Percentiles rank a stretch among this genome's conserved stretches.
These are phyloP conservation scores for Hypsizygus marmoreus DNA, from an alignment of 768 basidiomycete genomes.

Conservation along the genomic window DNA sequence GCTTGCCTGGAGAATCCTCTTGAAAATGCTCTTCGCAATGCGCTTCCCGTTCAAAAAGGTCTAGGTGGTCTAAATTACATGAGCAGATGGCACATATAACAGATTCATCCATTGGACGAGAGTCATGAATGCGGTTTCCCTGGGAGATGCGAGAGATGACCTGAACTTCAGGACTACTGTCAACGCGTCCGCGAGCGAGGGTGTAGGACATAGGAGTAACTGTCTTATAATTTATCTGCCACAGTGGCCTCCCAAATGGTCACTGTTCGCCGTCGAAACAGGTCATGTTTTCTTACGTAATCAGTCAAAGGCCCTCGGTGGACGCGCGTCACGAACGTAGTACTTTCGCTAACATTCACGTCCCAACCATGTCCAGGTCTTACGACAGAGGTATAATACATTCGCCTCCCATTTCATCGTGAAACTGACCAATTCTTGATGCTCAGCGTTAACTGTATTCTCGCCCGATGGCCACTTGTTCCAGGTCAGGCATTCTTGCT, in stretches of 20 bases:
- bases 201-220: slow-evolving; percentile 4
- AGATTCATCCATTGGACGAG: slow-evolving; percentile 11
- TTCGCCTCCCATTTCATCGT: neutral
- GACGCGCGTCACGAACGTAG: slow-evolving; percentile 54
- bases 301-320: slow-evolving; percentile 22
- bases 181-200: neutral
- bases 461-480: slow-evolving; percentile 99
- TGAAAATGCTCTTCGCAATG: slow-evolving; percentile 61
- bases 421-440: neutral
- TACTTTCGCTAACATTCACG: slow-evolving; percentile 14
- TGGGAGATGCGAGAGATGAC: neutral
- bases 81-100: slow-evolving; percentile 61
- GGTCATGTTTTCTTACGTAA: slow-evolving; percentile 18
- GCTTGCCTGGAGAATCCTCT: slow-evolving; percentile 13
- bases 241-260: too few relatives aligned
- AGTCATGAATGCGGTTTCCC: neutral
- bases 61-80: slow-evolving; percentile 38
- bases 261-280: neutral
- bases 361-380: slow-evolving; percentile 78
- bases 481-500: slow-evolving; percentile 60
- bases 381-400: slow-evolving; percentile 86
- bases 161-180: slow-evolving; percentile 9
- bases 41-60: slow-evolving; percentile 38
- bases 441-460: slow-evolving; percentile 90
- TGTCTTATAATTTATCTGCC: too few relatives aligned